Evolutionary conservation across 2,329 filamentous ascomycete genomes (phyloP).

Genomic region (Ceratocystis cacaofunesta): DNA sequence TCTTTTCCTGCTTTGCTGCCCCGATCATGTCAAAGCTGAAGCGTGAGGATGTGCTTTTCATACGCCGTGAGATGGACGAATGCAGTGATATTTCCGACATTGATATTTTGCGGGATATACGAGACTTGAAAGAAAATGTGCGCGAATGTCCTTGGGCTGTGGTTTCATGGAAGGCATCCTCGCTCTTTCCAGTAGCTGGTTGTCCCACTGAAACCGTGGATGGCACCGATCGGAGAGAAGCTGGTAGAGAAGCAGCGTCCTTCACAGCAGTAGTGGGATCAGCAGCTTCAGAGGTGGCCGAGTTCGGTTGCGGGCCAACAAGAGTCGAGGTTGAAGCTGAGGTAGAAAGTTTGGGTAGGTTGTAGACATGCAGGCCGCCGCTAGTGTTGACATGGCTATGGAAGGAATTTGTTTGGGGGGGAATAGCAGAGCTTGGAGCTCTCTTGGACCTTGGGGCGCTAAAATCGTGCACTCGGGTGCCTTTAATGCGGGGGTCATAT

Average conservation of each 20-base stretch:
- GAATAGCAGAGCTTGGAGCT: slow-evolving; percentile 10
- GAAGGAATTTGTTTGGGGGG: slow-evolving; percentile 4
- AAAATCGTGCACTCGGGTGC: slow-evolving; percentile 50
- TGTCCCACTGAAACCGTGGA: slow-evolving; percentile 1
- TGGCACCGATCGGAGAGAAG: slow-evolving; percentile 11
- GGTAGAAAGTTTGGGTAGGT: slow-evolving; percentile 6
- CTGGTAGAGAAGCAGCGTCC: slow-evolving; percentile 3
- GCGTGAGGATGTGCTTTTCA: slow-evolving; percentile 63
- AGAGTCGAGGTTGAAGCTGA: slow-evolving; percentile 7
- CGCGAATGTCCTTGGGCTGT: not conserved
- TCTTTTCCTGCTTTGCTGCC: slow-evolving; percentile 50
- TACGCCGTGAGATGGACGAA: slow-evolving; percentile 43
- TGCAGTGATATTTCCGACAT: slow-evolving; percentile 33
- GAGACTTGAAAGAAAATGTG: slow-evolving; percentile 20
- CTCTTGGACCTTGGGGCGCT: slow-evolving; percentile 40
- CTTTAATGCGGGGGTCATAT: slow-evolving; percentile 50
- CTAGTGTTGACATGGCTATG: not conserved
- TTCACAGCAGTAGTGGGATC: slow-evolving; percentile 1
- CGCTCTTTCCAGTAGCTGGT: not conserved
- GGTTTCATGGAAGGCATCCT: not conserved
- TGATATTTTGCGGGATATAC: slow-evolving; percentile 39
- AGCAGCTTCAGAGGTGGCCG: not conserved
- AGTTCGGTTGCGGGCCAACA: not conserved
- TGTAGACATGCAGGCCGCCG: not conserved
- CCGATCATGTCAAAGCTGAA: slow-evolving; percentile 74